A percentile compares a stretch with the other conserved stretches of the same genome.
These are phyloP conservation scores for Phytophthora capsici DNA, from an alignment of 352 stramenopile genomes.

Conservation along the genomic window DNA sequence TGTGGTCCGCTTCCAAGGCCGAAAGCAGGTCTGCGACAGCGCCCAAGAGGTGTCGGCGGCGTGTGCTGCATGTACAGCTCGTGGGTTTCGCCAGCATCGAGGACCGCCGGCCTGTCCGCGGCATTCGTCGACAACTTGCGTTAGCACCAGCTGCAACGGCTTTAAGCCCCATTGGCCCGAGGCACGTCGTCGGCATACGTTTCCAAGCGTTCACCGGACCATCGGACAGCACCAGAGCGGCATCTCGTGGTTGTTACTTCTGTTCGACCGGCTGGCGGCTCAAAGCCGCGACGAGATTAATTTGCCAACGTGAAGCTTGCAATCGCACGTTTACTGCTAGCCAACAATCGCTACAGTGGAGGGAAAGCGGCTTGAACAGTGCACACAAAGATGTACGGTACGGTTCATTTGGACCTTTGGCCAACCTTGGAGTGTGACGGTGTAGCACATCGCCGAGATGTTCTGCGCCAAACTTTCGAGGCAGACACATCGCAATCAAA, in stretches of 20 bases:
- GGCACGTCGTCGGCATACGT: conserved; percentile 16
- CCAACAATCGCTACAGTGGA: conserved; percentile 1
- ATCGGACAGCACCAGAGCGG: conserved; percentile 7
- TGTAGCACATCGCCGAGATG: background rate
- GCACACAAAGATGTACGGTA: conserved; percentile 7
- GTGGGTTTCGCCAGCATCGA: conserved; percentile 14
- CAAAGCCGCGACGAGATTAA: conserved; percentile 20
- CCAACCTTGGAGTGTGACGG: no score
- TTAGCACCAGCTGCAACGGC: conserved; percentile 11
- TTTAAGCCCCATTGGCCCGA: conserved; percentile 16
- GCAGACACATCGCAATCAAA: conserved; percentile 2
- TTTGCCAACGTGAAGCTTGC: conserved; percentile 3
- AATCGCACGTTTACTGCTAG: conserved; percentile 6
- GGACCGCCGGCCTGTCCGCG: conserved; percentile 14
- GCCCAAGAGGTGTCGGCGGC: background rate
- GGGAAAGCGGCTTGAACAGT: conserved; percentile 14
- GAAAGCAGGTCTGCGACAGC: conserved; percentile 7
- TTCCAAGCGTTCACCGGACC: conserved; percentile 3
- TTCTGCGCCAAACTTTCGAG: background rate
- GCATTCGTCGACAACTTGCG: conserved; percentile 31
- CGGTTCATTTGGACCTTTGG: no score
- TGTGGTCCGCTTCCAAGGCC: background rate
- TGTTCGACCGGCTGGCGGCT: conserved; percentile 20
- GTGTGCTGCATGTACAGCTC: conserved; percentile 20
- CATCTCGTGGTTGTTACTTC: conserved; percentile 13